Evolutionary conservation across 2,329 filamentous ascomycete genomes (phyloP).

Genomic region (Penicillium janthinellum): DNA sequence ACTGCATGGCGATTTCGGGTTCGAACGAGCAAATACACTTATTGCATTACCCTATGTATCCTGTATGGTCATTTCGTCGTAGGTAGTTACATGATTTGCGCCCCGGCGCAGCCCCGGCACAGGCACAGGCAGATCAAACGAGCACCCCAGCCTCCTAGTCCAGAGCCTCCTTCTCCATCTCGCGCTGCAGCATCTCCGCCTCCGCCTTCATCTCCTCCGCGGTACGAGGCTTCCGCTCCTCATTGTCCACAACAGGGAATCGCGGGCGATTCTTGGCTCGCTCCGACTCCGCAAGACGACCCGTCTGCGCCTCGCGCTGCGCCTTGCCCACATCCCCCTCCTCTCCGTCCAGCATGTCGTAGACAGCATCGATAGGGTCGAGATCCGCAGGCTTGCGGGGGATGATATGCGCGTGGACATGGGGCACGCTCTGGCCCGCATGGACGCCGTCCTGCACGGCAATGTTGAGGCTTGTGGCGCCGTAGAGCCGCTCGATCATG

Average conservation of each 20-base stretch:
- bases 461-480: conserved; percentile 80
- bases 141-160: conserved; percentile 26
- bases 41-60: not conserved
- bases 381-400: conserved; percentile 66
- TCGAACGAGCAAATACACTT: conserved; percentile 10
- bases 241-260: conserved; percentile 73
- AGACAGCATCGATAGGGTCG: conserved; percentile 71
- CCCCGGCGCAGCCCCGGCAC: not conserved
- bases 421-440: conserved; percentile 89
- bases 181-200: conserved; percentile 62
- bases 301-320: conserved; percentile 57
- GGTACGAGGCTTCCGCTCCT: conserved; percentile 65
- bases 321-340: conserved; percentile 79
- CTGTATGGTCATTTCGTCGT: not conserved
- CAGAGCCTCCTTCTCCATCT: conserved; percentile 41
- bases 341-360: conserved; percentile 79
- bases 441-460: conserved; percentile 91
- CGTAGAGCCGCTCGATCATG: conserved; percentile 66
- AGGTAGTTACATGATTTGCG: not conserved
- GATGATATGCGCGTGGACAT: conserved; percentile 92
- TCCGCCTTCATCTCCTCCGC: conserved; percentile 79
- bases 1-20: conserved; percentile 12
- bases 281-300: conserved; percentile 19
- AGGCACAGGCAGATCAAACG: not conserved
- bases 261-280: conserved; percentile 55